Evolutionary conservation across 73 alveolate species (phyloP).

Genomic region (Paramecium tetraurelia): DNA sequence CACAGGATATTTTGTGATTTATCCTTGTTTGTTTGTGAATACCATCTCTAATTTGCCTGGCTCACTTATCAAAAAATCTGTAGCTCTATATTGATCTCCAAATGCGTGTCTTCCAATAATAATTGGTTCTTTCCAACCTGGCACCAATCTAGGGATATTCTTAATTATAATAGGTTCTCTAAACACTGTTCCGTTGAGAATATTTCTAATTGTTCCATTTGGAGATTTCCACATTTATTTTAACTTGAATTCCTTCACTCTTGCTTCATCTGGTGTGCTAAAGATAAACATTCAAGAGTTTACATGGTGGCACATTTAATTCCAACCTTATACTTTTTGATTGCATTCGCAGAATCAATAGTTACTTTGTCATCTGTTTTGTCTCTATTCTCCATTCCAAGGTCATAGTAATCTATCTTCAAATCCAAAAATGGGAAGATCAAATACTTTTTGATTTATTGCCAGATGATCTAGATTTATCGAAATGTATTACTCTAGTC

Average conservation of each 20-base stretch:
- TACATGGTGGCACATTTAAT: slow-evolving; percentile 83
- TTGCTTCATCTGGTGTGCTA: slow-evolving; percentile 78
- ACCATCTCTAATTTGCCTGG: slow-evolving; percentile 75
- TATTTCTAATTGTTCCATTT: slow-evolving; percentile 90
- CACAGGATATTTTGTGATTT: slow-evolving; percentile 61
- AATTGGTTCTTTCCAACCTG: slow-evolving; percentile 92
- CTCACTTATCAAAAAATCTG: slow-evolving; percentile 73
- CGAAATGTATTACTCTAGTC: slow-evolving; percentile 66
- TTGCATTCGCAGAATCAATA: slow-evolving; percentile 77
- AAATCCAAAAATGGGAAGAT: slow-evolving; percentile 69
- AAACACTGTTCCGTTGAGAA: slow-evolving; percentile 89
- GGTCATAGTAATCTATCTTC: slow-evolving; percentile 74
- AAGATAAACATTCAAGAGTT: neutral
- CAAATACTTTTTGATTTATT: slow-evolving; percentile 51
- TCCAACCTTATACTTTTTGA: slow-evolving; percentile 73
- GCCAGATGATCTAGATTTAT: slow-evolving; percentile 63
- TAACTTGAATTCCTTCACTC: slow-evolving; percentile 83
- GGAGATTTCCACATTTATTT: slow-evolving; percentile 93
- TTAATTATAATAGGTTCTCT: slow-evolving; percentile 86
- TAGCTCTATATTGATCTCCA: slow-evolving; percentile 90
- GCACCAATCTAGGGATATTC: slow-evolving; percentile 84
- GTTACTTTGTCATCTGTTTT: slow-evolving; percentile 81
- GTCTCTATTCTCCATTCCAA: slow-evolving; percentile 77
- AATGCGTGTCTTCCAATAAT: slow-evolving; percentile 91
- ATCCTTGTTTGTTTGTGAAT: slow-evolving; percentile 72